phyloP scores from a whole-genome alignment of 164 flowering plant species.

The Platanus orientalis region DNA sequence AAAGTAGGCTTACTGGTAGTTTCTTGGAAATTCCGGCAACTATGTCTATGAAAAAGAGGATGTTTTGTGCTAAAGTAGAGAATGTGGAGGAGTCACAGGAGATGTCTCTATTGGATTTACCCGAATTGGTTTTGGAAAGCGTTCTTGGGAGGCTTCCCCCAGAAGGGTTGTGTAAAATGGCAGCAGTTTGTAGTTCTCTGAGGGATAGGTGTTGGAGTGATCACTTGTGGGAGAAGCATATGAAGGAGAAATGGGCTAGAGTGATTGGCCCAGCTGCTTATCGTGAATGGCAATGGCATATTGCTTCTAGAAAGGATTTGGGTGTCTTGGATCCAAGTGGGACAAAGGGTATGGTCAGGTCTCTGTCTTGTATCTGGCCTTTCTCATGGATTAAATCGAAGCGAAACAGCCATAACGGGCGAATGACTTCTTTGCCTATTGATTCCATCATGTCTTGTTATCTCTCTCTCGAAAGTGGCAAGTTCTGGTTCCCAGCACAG shows the following conservation, averaged over 20 bases:
- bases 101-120: slow-evolving; percentile 71
- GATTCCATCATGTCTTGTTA: slow-evolving; percentile 54
- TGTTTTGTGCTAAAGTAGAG: slow-evolving; percentile 21
- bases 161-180: slow-evolving; percentile 61
- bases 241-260: slow-evolving; percentile 84
- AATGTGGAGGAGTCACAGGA: slow-evolving; percentile 28
- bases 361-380: slow-evolving; percentile 32
- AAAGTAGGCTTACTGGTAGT: slow-evolving; percentile 9
- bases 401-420: slow-evolving; percentile 8
- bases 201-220: slow-evolving; percentile 77
- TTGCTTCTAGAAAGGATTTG: slow-evolving; percentile 37
- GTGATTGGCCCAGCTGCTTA: slow-evolving; percentile 65
- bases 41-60: slow-evolving; percentile 38
- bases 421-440: slow-evolving; percentile 20
- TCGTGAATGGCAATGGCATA: slow-evolving; percentile 62
- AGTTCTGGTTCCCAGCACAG: slow-evolving; percentile 69
- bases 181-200: slow-evolving; percentile 65
- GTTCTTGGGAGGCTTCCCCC: slow-evolving; percentile 82
- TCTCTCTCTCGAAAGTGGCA: slow-evolving; percentile 52
- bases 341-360: slow-evolving; percentile 22
- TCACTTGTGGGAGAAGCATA: slow-evolving; percentile 73
- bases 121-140: slow-evolving; percentile 74
- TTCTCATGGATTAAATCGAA: slow-evolving; percentile 28
- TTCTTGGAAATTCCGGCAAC: slow-evolving; percentile 13
- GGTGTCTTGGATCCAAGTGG: slow-evolving; percentile 15